Evolutionary conservation across 805 yeast genomes (phyloP).

Genomic region (Lipomyces orientalis): DNA sequence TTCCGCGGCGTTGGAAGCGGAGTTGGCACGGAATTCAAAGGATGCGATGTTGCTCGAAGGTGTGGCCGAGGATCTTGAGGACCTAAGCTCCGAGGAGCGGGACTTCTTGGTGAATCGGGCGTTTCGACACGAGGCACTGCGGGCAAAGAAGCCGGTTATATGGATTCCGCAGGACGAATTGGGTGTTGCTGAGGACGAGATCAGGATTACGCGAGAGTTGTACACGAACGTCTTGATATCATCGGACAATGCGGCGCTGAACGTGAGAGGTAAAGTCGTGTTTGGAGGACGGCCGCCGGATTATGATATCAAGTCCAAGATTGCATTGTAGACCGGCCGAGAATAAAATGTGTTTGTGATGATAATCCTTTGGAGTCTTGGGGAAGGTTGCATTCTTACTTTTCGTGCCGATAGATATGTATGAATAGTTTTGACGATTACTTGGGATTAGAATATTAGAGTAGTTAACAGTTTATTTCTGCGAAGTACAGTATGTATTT

Average conservation of each 20-base stretch:
- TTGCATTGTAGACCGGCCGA: constrained; percentile 30
- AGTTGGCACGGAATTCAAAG: constrained; percentile 25
- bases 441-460: not conserved
- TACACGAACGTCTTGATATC: constrained; percentile 43
- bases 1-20: constrained; percentile 20
- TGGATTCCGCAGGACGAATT: constrained; percentile 54
- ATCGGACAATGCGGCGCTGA: constrained; percentile 41
- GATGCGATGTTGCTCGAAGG: constrained; percentile 40
- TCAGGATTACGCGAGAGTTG: constrained; percentile 39
- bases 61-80: constrained; percentile 40
- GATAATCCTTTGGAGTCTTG: not conserved
- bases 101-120: constrained; percentile 40
- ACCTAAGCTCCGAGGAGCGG: constrained; percentile 39
- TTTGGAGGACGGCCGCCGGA: constrained; percentile 42
- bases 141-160: constrained; percentile 45
- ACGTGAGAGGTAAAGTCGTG: constrained; percentile 37
- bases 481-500: not conserved
- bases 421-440: not conserved
- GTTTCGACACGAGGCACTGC: constrained; percentile 45
- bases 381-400: not conserved
- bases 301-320: constrained; percentile 37
- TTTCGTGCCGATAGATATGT: not conserved
- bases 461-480: not conserved
- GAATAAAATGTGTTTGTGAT: not conserved
- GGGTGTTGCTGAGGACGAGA: constrained; percentile 48